phyloP scores from a whole-genome alignment of 1,284 basidiomycete genomes.

The Rhodotorula sp. region DNA sequence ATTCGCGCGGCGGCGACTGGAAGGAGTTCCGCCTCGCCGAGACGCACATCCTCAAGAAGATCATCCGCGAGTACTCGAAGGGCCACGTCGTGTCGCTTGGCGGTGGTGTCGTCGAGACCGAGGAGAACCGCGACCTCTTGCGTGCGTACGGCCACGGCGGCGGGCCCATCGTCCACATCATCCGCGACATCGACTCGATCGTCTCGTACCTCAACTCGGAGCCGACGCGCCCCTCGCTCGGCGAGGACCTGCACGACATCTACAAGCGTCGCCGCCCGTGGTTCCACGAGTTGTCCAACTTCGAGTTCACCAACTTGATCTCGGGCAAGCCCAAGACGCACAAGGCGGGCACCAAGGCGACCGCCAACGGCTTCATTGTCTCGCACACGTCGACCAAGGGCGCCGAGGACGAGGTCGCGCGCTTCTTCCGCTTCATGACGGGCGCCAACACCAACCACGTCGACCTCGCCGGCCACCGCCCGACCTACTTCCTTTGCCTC shows the following conservation, averaged over 20 bases:
- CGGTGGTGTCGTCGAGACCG: constrained; percentile 90
- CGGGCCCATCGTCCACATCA: constrained; percentile 71
- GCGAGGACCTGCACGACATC: constrained; percentile 79
- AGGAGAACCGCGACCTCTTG: constrained; percentile 69
- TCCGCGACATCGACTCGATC: constrained; percentile 69
- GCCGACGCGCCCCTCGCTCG: constrained; percentile 77
- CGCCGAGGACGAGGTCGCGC: constrained; percentile 49
- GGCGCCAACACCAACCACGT: constrained; percentile 65
- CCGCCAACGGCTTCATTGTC: constrained; percentile 39
- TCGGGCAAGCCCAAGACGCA: constrained; percentile 46
- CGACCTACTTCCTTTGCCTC: constrained; percentile 87
- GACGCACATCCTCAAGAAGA: constrained; percentile 50
- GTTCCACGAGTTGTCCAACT: constrained; percentile 80
- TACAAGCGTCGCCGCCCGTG: constrained; percentile 80
- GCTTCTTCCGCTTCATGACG: constrained; percentile 87
- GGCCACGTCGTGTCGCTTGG: constrained; percentile 86
- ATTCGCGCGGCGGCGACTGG: constrained; percentile 65
- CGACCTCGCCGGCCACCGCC: constrained; percentile 55
- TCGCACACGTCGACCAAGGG: constrained; percentile 46
- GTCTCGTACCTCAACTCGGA: constrained; percentile 76
- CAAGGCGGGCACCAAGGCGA: constrained; percentile 26
- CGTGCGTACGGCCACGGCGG: constrained; percentile 63
- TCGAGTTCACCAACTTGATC: constrained; percentile 81
- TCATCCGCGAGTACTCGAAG: constrained; percentile 49
- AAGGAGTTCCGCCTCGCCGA: constrained; percentile 65